A percentile compares a stretch with the other conserved stretches of the same genome.
Evolutionary conservation across 148 eudicot genomes (phyloP).

Genomic region (Selenicereus undatus): DNA sequence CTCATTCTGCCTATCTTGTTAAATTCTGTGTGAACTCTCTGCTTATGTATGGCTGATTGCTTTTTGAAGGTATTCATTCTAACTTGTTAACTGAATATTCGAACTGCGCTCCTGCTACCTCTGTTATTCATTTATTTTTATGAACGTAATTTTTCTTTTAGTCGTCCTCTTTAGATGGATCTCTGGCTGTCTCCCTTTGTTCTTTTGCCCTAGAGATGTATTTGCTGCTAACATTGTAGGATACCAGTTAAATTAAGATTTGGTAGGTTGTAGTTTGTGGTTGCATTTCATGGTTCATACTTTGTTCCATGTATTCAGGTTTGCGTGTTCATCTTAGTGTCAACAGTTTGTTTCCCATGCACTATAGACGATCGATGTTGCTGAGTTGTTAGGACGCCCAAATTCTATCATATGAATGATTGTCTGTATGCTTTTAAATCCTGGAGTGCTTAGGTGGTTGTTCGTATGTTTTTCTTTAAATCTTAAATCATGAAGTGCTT

Average conservation of each 20-base stretch:
- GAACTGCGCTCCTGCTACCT: neutral
- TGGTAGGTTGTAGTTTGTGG: neutral
- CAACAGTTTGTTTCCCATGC: neutral
- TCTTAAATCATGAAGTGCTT: constrained; percentile 4
- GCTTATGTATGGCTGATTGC: neutral
- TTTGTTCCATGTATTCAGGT: neutral
- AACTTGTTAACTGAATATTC: neutral
- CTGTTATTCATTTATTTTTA: neutral
- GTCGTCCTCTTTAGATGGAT: too few relatives aligned
- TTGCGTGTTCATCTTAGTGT: neutral
- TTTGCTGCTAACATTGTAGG: neutral
- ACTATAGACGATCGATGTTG: neutral
- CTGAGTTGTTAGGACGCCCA: neutral
- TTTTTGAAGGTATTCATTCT: neutral
- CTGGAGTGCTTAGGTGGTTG: neutral
- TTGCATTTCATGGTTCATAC: neutral
- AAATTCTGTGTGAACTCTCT: neutral
- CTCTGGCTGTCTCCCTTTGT: too few relatives aligned
- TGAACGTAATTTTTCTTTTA: too few relatives aligned
- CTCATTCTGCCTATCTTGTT: neutral
- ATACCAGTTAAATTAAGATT: neutral
- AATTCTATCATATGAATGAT: neutral
- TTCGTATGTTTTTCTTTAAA: too few relatives aligned
- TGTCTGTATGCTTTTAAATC: neutral
- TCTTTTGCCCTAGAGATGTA: too few relatives aligned